Conservation (phyloP, 1,284 basidiomycete genomes). For the Coniophora puteana region DNA sequence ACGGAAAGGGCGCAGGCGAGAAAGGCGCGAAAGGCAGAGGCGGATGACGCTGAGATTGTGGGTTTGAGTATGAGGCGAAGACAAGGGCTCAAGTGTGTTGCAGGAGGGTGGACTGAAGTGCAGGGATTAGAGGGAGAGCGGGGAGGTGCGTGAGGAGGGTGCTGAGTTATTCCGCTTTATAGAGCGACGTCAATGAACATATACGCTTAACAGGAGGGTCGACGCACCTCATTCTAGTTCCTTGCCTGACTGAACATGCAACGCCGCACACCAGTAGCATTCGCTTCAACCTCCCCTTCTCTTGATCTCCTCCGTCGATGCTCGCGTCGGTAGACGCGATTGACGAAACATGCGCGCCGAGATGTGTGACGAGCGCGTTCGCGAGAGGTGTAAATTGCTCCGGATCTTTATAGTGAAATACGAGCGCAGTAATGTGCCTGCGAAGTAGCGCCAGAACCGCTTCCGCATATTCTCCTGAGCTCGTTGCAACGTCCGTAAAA, state of each 20-base stretch:
- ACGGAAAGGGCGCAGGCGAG: constrained; percentile 42
- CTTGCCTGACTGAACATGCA: constrained; percentile 57
- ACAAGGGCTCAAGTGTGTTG: constrained; percentile 44
- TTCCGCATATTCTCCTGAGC: constrained; percentile 36
- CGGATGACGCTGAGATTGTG: too few relatives aligned
- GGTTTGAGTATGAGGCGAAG: too few relatives aligned
- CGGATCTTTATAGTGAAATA: constrained; percentile 73
- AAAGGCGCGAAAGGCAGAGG: too few relatives aligned
- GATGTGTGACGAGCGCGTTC: constrained; percentile 44
- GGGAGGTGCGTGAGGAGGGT: too few relatives aligned
- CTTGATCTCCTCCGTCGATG: constrained; percentile 12
- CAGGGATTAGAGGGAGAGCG: constrained; percentile 34
- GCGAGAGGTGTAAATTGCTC: constrained; percentile 61
- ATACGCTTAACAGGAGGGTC: background rate
- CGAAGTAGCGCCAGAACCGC: constrained; percentile 53
- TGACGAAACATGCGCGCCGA: too few relatives aligned
- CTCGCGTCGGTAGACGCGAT: constrained; percentile 10
- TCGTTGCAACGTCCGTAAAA: too few relatives aligned
- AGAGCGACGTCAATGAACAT: background rate
- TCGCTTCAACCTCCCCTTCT: too few relatives aligned
- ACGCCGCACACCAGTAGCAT: constrained; percentile 48
- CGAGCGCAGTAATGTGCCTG: constrained; percentile 72
- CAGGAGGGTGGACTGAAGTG: constrained; percentile 35
- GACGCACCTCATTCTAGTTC: constrained; percentile 56
- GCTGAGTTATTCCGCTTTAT: background rate